Evolutionary conservation across 2,329 filamentous ascomycete species (phyloP), one percentile per base, ranked within the genome.

Genomic region (Xylariaceae sp.): DNA sequence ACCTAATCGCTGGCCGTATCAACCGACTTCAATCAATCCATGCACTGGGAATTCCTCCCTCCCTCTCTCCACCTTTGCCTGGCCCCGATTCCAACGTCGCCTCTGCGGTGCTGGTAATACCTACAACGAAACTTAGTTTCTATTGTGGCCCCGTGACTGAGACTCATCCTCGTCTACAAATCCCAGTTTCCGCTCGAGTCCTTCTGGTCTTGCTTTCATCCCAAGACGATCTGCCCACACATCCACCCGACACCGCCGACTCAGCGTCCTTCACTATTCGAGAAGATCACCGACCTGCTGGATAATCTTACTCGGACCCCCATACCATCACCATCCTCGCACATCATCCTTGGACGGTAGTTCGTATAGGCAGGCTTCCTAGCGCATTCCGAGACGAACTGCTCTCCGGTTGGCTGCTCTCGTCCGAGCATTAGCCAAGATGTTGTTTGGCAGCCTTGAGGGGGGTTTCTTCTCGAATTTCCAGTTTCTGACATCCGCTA

Each of bases 401-500:
- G 41, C n/a, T 37, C 15, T 10, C 46, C 10, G 13, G 39, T 29
- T 13, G 15, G 10, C 40, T 32, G 13, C 26, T 21, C 16, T 29
- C 15, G 21, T 21, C 26, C 18, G 40, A 34, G 30, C 12, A 22
- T 16, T 26, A 49, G 19, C 26, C 45, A 62, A 47, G 34, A 67
- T 67, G 64, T 56, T 60, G 21, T 48, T 56, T 39, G 51, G 51
- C 41, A 44, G 51, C 22, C 26, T 61, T 18, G 58, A 59, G 53
- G 52, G 52, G 40, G 36, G 60, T 29, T 34, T 46, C 19, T 46
- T 63, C 55, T 60, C 68, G 34, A 61, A 59, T 46, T 58, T 69
- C 52, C 66, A 68, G 50, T 72, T 79, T 53, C 64, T 71, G 61
- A 65, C 71, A 52, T 77, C 77, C 19, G 68, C 74, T 16, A 70